Percentiles rank a stretch among this genome's conserved stretches.
Evolutionary conservation across 2,329 filamentous ascomycete genomes (phyloP).

Genomic region (Aspergillus sp.): DNA sequence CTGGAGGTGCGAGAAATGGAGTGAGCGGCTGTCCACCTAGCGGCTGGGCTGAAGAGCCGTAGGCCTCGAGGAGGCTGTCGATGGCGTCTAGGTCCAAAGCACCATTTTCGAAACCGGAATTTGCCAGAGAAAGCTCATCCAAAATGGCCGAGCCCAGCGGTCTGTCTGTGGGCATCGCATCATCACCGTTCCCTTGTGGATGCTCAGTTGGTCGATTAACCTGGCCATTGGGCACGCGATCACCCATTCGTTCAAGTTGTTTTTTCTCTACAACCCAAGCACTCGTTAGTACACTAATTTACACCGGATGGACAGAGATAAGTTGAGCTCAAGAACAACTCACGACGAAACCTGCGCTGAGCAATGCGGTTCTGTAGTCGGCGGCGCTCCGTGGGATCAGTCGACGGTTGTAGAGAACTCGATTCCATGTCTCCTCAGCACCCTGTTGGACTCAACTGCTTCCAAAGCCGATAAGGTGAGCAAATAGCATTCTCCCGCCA

Average conservation of each 20-base stretch:
- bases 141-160: background rate
- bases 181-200: background rate
- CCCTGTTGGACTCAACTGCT: background rate
- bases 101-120: background rate
- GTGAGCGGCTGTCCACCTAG: background rate
- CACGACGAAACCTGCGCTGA: conserved; percentile 7
- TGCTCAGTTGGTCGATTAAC: background rate
- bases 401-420: background rate
- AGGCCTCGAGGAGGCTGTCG: background rate
- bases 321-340: background rate
- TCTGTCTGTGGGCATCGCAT: background rate
- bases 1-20: background rate
- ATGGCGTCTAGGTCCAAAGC: background rate
- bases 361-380: conserved; percentile 8
- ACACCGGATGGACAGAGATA: no score
- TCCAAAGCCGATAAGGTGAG: background rate
- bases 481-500: background rate
- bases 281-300: no score
- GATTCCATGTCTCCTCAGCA: conserved; percentile 1
- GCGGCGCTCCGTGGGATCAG: conserved; percentile 3
- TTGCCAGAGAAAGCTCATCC: background rate
- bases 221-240: background rate
- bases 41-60: background rate
- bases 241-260: background rate
- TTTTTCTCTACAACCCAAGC: background rate